Base-by-base conservation (phyloP, 2,329 filamentous ascomycete genomes). In the Fulvia fulva region DNA sequence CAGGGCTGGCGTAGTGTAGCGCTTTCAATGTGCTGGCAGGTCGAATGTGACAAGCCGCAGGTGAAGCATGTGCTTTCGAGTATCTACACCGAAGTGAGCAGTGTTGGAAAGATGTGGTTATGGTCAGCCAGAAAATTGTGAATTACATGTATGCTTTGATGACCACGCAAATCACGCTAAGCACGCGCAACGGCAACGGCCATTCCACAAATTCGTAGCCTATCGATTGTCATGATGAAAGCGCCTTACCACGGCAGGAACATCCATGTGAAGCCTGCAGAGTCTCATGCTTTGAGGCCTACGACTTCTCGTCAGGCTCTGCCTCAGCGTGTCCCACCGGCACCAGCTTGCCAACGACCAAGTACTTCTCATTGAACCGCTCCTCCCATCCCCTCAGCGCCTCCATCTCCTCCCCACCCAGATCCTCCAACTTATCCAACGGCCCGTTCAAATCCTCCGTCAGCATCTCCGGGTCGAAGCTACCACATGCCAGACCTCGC, bases 381-480 rank as follows among this genome's bases (percentile, higher is more conserved):
- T 95, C 91, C 79, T 97, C 92, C 94, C 94, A 99, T 1, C 90
- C 91, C 68, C 83, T 81, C 74, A 97, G 77, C 51, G 91, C 89
- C 73, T 96, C 92, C 76, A 89, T 77, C 80, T 96, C 87, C 58
- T 93, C 91, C 1, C 73, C 74, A 5, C 84, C 85, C 60, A 97
- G 75, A 57, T 87, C 90, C 53, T 84, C 81, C 45, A 96, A 79
- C 54, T 81, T 84, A 72, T 96, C 91, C 62, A 97, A 78, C 46
- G 91, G 90, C 0, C 85, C 93, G 57, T 94, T 85, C 56, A 97
- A 77, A 74, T 97, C 89, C 79, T 93, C 86, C 19, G 94, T 97
- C 76, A 97, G 78, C 91, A 97, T 96, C 6, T 92, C 89, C 79
- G 90, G 85, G 72, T 97, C 94, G 74, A 99, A 97, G 77, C 90